phyloP scores from a whole-genome alignment of 2,329 filamentous ascomycete species.

The Penicillium sp. region DNA sequence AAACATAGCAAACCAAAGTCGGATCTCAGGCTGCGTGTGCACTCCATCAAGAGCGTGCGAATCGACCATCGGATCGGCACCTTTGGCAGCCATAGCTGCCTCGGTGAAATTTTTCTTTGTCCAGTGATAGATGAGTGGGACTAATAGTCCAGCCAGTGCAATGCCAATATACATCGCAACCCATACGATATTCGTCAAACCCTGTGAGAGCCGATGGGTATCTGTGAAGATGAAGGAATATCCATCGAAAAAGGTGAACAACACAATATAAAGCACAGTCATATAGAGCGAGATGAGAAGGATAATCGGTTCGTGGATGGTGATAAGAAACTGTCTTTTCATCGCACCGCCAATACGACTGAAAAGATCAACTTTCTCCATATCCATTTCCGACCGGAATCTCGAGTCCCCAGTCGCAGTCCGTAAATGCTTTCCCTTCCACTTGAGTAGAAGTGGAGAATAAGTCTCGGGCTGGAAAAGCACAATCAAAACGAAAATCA shows the following conservation, averaged over 20 bases:
- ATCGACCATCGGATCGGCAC: constrained; percentile 10
- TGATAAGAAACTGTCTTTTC: constrained; percentile 56
- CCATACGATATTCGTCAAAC: constrained; percentile 57
- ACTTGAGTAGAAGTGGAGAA: constrained; percentile 48
- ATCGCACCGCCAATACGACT: constrained; percentile 49
- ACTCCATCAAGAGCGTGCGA: constrained; percentile 17
- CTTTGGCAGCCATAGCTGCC: constrained; percentile 30
- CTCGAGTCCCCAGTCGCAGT: constrained; percentile 48
- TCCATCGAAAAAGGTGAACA: constrained; percentile 49
- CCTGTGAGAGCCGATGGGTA: constrained; percentile 53
- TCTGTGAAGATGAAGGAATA: constrained; percentile 58
- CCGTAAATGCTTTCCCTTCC: constrained; percentile 50
- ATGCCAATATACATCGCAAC: constrained; percentile 54
- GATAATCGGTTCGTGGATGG: constrained; percentile 50
- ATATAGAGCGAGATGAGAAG: constrained; percentile 38
- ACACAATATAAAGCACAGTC: constrained; percentile 40
- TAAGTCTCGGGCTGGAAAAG: constrained; percentile 58
- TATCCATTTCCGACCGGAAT: constrained; percentile 54
- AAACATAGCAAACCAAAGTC: constrained; percentile 60
- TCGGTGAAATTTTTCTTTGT: constrained; percentile 40
- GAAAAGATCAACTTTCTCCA: constrained; percentile 47
- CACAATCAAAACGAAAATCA: constrained; percentile 41
- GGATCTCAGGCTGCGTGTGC: constrained; percentile 53
- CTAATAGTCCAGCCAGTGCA: constrained; percentile 39
- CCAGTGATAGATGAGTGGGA: constrained; percentile 51